Percentiles rank a stretch among this genome's conserved stretches.
phyloP scores from a whole-genome alignment of 371 early-diverging fungal genomes.

The Rhizopus arrhizus region DNA sequence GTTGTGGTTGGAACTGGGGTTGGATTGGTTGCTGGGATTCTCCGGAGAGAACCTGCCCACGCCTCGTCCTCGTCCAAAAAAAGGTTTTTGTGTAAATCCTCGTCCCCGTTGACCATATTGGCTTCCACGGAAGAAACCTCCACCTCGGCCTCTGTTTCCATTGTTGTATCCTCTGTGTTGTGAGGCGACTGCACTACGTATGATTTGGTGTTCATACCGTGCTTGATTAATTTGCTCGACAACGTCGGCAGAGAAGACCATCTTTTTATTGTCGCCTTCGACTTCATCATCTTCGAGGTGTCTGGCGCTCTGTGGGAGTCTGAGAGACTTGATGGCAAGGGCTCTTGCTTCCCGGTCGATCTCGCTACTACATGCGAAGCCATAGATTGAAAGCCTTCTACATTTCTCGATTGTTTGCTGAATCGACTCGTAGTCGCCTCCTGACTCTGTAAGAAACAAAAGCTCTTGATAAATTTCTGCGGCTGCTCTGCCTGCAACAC shows the following conservation, averaged over 20 bases:
- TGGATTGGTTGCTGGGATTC: background rate
- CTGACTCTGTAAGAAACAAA: no score
- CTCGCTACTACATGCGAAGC: no score
- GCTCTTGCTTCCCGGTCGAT: no score
- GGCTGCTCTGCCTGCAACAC: background rate
- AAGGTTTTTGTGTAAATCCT: background rate
- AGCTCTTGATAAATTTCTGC: no score
- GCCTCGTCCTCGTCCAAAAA: background rate
- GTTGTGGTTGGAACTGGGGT: background rate
- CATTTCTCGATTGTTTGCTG: no score
- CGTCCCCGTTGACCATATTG: background rate
- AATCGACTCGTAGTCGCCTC: no score
- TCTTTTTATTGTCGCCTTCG: background rate
- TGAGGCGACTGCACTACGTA: background rate
- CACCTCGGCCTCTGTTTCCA: background rate
- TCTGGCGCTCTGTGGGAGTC: background rate
- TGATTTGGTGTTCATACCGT: background rate
- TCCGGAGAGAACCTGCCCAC: background rate
- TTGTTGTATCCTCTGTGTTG: background rate
- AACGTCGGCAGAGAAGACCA: conserved; percentile 1
- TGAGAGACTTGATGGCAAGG: no score
- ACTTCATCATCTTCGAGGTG: background rate
- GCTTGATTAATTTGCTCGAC: conserved; percentile 2
- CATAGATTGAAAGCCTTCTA: no score
- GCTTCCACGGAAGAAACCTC: background rate